Evolutionary conservation across 805 yeast genomes (phyloP).

Genomic region (Isabelozyma rhagii): DNA sequence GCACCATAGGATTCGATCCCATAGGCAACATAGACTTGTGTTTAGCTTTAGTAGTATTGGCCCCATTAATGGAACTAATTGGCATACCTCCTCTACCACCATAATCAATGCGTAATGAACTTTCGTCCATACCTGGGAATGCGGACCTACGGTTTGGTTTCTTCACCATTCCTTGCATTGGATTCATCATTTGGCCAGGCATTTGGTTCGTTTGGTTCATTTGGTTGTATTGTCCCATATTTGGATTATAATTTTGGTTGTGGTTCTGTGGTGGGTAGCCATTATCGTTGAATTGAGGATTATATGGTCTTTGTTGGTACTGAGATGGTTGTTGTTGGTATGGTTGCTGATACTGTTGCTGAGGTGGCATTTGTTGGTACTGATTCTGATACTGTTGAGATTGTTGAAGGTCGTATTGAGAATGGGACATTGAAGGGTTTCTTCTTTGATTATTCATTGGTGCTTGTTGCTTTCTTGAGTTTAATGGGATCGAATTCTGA

Average conservation of each 20-base stretch:
- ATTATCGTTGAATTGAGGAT: conserved; percentile 11
- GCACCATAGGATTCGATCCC: not conserved
- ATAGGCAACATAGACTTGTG: not conserved
- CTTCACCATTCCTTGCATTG: conserved; percentile 20
- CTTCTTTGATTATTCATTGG: conserved; percentile 7
- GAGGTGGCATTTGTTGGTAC: conserved; percentile 3
- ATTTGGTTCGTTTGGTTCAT: conserved; percentile 8
- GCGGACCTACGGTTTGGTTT: conserved; percentile 34
- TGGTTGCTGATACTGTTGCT: not conserved
- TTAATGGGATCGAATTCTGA: conserved; percentile 20
- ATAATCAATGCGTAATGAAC: conserved; percentile 30
- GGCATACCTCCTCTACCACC: conserved; percentile 51
- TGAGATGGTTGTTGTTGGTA: conserved; percentile 4
- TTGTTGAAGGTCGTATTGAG: conserved; percentile 5
- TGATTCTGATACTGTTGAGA: conserved; percentile 2
- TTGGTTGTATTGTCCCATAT: conserved; percentile 9
- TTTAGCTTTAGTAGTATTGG: conserved; percentile 9
- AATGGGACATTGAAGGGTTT: conserved; percentile 11
- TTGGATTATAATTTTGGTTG: conserved; percentile 5
- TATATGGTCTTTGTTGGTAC: not conserved
- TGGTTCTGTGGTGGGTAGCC: conserved; percentile 3
- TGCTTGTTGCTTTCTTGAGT: conserved; percentile 13
- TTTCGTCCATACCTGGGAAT: conserved; percentile 29
- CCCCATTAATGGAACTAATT: conserved; percentile 14
- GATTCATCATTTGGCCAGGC: conserved; percentile 16